A percentile compares a stretch with the other conserved stretches of the same genome.
phyloP scores from a whole-genome alignment of 768 basidiomycete genomes.

The Pisolithus orientalis region DNA sequence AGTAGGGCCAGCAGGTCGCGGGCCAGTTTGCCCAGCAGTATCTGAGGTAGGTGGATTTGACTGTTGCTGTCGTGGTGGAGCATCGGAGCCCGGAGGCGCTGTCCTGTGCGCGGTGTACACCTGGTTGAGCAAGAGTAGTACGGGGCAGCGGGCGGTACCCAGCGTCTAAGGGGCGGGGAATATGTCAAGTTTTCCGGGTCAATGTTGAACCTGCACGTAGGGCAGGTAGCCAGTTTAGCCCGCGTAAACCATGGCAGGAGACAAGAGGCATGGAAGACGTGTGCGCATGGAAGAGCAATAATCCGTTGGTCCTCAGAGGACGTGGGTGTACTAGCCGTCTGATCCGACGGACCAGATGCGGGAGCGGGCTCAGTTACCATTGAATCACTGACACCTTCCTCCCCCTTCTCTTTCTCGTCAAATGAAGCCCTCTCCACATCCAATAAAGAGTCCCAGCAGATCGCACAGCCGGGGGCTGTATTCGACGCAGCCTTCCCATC shows the following conservation, averaged over 20 bases:
- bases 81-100: conserved; percentile 4
- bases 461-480: conserved; percentile 48
- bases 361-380: conserved; percentile 18
- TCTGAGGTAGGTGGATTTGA: conserved; percentile 1
- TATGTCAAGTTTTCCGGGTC: conserved; percentile 73
- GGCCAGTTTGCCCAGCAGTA: conserved; percentile 4
- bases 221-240: conserved; percentile 74
- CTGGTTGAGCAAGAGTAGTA: conserved; percentile 5
- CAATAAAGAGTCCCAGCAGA: conserved; percentile 70
- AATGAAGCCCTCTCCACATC: conserved; percentile 36
- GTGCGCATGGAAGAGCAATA: conserved; percentile 71
- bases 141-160: conserved; percentile 6
- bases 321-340: neutral
- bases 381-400: conserved; percentile 1
- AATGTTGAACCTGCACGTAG: conserved; percentile 77
- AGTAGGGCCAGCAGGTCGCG: conserved; percentile 1
- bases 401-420: conserved; percentile 6
- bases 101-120: conserved; percentile 2
- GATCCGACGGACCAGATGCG: neutral
- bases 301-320: conserved; percentile 35
- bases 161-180: conserved; percentile 16
- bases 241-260: conserved; percentile 79
- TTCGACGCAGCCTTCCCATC: conserved; percentile 30
- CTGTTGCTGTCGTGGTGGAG: conserved; percentile 1
- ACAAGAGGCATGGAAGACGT: conserved; percentile 76